A percentile compares a stretch with the other conserved stretches of the same genome.
Conservation (phyloP, 1,284 basidiomycete genomes). For the Clitocybe nebularis region DNA sequence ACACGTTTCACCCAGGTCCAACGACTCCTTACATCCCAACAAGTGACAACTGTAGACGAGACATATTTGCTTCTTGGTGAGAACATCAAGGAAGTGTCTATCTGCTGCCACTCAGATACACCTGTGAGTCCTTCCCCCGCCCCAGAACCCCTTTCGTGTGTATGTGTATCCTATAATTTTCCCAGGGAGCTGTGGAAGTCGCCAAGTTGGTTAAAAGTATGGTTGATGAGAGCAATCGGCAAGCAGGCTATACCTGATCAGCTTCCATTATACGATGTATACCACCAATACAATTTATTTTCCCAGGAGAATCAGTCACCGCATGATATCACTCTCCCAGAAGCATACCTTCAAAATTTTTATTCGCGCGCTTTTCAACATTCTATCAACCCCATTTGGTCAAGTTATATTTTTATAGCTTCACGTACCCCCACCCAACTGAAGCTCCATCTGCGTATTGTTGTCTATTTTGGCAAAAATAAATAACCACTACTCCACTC, state of each 20-base stretch:
- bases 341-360: no score
- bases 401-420: no score
- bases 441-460: no score
- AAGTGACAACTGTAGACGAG: constrained; percentile 45
- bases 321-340: no score
- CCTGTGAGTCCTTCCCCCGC: constrained; percentile 36
- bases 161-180: background rate
- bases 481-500: no score
- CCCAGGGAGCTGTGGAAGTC: constrained; percentile 50
- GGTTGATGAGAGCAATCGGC: constrained; percentile 46
- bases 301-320: no score
- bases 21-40: constrained; percentile 36
- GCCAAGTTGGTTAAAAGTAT: constrained; percentile 44
- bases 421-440: no score
- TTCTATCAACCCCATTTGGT: no score
- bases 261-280: background rate
- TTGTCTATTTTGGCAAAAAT: no score
- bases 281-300: no score
- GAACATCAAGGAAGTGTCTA: constrained; percentile 47
- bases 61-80: constrained; percentile 39
- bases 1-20: constrained; percentile 31
- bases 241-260: constrained; percentile 19
- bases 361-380: no score
- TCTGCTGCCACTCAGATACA: constrained; percentile 65
- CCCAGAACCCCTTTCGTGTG: background rate